Percentiles rank a stretch among this genome's conserved stretches.
These are phyloP conservation scores for Ophiocordyceps sinensis DNA, from an alignment of 2,329 filamentous ascomycete species.

Conservation along the genomic window DNA sequence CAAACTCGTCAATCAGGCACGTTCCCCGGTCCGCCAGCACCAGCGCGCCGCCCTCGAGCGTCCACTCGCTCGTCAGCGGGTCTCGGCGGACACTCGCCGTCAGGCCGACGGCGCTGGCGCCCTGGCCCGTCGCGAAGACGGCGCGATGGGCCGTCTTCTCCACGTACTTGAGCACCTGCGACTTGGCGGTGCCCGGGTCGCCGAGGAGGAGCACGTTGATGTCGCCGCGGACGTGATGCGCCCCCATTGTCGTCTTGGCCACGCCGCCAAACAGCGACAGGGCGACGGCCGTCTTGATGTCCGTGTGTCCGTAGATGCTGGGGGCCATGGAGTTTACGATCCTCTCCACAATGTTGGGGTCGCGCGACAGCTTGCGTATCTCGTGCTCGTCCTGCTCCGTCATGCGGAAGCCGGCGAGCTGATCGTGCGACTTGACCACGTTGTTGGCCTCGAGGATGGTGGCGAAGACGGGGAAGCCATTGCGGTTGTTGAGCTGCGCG, in stretches of 20 bases:
- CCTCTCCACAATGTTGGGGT: slow-evolving; percentile 85
- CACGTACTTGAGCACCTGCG: slow-evolving; percentile 91
- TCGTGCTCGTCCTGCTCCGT: slow-evolving; percentile 89
- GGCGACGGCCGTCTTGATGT: slow-evolving; percentile 94
- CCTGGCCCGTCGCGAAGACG: slow-evolving; percentile 94
- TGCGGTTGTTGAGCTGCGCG: slow-evolving; percentile 93
- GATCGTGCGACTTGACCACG: slow-evolving; percentile 90
- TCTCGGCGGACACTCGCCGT: slow-evolving; percentile 93
- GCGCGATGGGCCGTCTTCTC: slow-evolving; percentile 95
- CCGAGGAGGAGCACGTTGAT: slow-evolving; percentile 95
- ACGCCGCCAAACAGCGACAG: slow-evolving; percentile 92
- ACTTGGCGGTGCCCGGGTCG: slow-evolving; percentile 96
- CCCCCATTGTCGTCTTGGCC: slow-evolving; percentile 76
- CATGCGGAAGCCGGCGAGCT: slow-evolving; percentile 88
- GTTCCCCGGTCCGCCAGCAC: slow-evolving; percentile 91
- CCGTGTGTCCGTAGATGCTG: slow-evolving; percentile 91
- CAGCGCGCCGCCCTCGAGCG: slow-evolving; percentile 84
- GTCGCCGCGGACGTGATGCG: slow-evolving; percentile 84
- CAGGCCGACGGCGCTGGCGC: slow-evolving; percentile 91
- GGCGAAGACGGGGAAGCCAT: slow-evolving; percentile 95
- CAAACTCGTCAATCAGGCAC: slow-evolving; percentile 95
- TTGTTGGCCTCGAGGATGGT: slow-evolving; percentile 97
- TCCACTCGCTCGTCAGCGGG: slow-evolving; percentile 93
- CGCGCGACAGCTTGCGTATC: slow-evolving; percentile 76
- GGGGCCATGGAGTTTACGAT: slow-evolving; percentile 87